Evolutionary conservation across 1,139 yeast genomes (phyloP).

Genomic region (Blastobotrys aristatus): DNA sequence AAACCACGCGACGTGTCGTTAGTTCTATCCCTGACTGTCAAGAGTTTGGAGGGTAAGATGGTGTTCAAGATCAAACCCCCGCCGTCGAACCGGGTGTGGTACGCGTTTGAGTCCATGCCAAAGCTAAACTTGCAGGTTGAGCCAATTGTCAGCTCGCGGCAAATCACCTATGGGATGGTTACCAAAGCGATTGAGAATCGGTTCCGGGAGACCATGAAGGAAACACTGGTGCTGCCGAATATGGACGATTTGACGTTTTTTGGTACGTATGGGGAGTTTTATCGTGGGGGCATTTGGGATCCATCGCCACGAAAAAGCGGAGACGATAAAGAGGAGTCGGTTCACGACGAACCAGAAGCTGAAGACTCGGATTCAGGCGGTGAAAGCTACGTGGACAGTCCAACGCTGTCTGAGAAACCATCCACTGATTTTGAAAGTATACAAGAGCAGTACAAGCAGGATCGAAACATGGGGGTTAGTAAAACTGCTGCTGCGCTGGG

Average conservation of each 20-base stretch:
- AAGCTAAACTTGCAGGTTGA: constrained; percentile 67
- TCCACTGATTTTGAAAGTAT: neutral
- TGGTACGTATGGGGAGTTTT: constrained; percentile 57
- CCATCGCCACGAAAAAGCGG: constrained; percentile 11
- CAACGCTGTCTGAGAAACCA: neutral
- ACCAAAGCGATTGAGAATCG: constrained; percentile 76
- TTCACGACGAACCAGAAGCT: neutral
- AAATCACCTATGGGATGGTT: constrained; percentile 68
- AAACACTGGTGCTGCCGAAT: constrained; percentile 74
- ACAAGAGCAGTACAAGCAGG: neutral
- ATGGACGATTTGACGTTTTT: constrained; percentile 84
- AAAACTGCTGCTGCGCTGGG: constrained; percentile 21
- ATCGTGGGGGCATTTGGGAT: constrained; percentile 93
- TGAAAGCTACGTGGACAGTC: neutral
- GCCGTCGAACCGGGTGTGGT: constrained; percentile 89
- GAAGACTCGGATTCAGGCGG: neutral
- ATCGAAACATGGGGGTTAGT: neutral
- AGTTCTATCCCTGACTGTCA: constrained; percentile 63
- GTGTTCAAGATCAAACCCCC: constrained; percentile 73
- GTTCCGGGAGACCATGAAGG: constrained; percentile 71
- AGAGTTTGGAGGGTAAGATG: constrained; percentile 68
- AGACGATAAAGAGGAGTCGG: neutral
- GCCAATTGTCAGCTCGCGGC: constrained; percentile 82
- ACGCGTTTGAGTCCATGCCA: constrained; percentile 79
- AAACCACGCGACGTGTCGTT: constrained; percentile 75